These are phyloP conservation scores for Puccinia coronata DNA, from an alignment of 1,284 basidiomycete species.

Conservation along the genomic window DNA sequence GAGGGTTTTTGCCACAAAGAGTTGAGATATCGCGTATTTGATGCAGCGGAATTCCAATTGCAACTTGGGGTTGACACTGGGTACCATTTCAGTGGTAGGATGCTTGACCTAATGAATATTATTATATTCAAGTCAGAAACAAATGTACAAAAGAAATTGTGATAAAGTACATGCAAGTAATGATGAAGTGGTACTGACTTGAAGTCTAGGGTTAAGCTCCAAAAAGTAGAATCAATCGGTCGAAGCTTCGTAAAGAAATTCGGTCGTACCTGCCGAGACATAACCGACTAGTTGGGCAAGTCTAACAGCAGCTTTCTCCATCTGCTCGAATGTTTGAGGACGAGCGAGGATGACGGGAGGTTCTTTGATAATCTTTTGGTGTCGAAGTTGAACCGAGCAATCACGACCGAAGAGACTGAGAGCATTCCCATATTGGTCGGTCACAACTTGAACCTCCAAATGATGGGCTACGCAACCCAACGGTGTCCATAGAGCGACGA, in stretches of 20 bases:
- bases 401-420: conserved; percentile 99
- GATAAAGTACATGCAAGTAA: neutral
- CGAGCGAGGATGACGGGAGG: conserved; percentile 97
- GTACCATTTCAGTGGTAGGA: conserved; percentile 99
- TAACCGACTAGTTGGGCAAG: no score
- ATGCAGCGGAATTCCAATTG: conserved; percentile 97
- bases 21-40: conserved; percentile 94
- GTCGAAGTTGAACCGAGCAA: conserved; percentile 98
- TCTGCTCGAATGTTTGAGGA: conserved; percentile 84
- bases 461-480: no score
- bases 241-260: conserved; percentile 88
- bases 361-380: conserved; percentile 99
- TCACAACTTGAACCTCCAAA: conserved; percentile 95
- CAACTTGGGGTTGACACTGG: conserved; percentile 93
- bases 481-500: no score
- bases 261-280: conserved; percentile 89
- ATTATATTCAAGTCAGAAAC: neutral
- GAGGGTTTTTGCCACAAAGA: conserved; percentile 88
- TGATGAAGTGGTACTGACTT: conserved; percentile 81
- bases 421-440: conserved; percentile 98
- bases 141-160: neutral
- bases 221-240: no score
- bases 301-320: no score
- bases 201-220: conserved; percentile 99
- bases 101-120: conserved; percentile 51